These are phyloP conservation scores for Phytopythium oedochilum DNA, from an alignment of 352 stramenopile species.

Conservation along the genomic window DNA sequence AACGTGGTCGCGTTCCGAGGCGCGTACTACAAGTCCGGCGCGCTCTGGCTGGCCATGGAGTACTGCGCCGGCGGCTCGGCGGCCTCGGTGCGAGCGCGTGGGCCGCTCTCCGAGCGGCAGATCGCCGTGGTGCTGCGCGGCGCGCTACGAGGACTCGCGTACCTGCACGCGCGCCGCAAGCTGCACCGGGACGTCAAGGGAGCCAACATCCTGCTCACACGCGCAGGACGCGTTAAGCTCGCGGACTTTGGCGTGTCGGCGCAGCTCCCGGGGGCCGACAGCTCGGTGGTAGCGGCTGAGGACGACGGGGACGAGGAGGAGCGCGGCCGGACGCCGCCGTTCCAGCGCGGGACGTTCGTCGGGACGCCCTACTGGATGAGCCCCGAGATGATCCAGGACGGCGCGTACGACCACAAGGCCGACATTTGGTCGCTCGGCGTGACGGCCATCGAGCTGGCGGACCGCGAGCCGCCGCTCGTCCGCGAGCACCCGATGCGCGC, in stretches of 20 bases:
- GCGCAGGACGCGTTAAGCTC: conserved; percentile 92
- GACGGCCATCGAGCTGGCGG: conserved; percentile 89
- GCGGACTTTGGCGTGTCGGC: conserved; percentile 90
- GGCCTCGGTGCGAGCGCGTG: conserved; percentile 47
- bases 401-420: conserved; percentile 90
- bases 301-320: neutral
- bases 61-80: conserved; percentile 84
- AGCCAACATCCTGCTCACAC: conserved; percentile 95
- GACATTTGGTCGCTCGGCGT: conserved; percentile 90
- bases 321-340: conserved; percentile 25
- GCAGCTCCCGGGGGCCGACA: conserved; percentile 20
- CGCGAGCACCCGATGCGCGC: conserved; percentile 89
- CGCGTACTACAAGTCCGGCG: conserved; percentile 79
- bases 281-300: neutral
- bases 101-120: conserved; percentile 53
- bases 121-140: conserved; percentile 78
- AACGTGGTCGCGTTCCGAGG: conserved; percentile 77
- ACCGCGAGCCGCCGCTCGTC: conserved; percentile 88
- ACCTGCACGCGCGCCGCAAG: conserved; percentile 81
- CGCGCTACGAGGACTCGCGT: conserved; percentile 70
- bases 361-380: conserved; percentile 95
- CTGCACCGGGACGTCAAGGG: conserved; percentile 93
- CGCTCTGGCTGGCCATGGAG: conserved; percentile 89
- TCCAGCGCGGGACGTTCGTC: conserved; percentile 69
- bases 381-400: conserved; percentile 91